Conservation (phyloP, 305 asterid genomes). For the Solanum hybrid region DNA sequence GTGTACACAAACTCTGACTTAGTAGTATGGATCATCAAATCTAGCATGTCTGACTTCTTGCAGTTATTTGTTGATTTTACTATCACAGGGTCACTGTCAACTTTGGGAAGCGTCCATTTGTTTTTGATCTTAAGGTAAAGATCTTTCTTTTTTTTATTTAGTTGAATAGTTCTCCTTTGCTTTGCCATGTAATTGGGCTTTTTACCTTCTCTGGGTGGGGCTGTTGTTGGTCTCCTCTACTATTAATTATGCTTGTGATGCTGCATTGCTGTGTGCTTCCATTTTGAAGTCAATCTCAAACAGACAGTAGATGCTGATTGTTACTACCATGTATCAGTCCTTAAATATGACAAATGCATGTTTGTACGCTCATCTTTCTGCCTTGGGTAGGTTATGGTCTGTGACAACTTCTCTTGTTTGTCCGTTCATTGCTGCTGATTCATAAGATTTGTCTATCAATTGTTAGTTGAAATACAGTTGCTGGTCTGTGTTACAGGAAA, state of each 20-base stretch:
- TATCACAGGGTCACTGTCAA: slow-evolving; percentile 75
- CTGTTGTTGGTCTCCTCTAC: background rate
- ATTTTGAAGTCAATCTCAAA: background rate
- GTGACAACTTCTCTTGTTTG: background rate
- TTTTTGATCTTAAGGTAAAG: slow-evolving; percentile 69
- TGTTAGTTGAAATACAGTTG: background rate
- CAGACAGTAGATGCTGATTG: background rate
- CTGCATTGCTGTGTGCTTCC: background rate
- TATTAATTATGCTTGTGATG: background rate
- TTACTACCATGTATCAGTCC: background rate
- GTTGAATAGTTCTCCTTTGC: background rate
- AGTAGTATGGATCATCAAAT: background rate
- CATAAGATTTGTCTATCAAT: background rate
- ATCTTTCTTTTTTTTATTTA: slow-evolving; percentile 7
- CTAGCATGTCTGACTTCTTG: slow-evolving; percentile 11
- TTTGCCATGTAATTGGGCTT: background rate
- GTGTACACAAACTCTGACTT: background rate
- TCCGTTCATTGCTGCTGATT: background rate
- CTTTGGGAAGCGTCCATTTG: slow-evolving; percentile 77
- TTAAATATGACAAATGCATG: background rate
- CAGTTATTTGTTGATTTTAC: slow-evolving; percentile 17
- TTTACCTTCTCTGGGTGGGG: background rate
- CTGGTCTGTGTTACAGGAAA: background rate
- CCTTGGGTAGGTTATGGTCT: background rate
- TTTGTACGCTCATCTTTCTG: background rate